Conservation (phyloP, 495 filamentous ascomycete genomes). For the Opeltia flavorubescens region DNA sequence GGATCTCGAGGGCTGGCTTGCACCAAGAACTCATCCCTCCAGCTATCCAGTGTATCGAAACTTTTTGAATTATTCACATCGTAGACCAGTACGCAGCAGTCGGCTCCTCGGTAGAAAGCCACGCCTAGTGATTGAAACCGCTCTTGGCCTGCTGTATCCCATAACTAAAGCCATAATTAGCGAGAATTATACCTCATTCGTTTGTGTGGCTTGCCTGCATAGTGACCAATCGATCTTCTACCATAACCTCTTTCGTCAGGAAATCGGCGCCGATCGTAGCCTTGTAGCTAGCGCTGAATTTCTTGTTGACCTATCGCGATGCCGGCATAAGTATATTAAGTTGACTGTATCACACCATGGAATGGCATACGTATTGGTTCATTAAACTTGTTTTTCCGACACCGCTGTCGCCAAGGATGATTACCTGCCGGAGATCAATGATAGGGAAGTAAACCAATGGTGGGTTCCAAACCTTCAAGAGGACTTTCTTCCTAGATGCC, state of each 20-base stretch:
- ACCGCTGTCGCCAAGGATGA: constrained; percentile 95
- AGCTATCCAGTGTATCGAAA: constrained; percentile 96
- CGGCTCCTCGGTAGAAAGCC: constrained; percentile 94
- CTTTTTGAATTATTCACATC: constrained; percentile 99
- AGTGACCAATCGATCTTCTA: constrained; percentile 92
- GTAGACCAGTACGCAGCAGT: constrained; percentile 97
- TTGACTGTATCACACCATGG: background rate
- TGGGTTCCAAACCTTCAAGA: constrained; percentile 62
- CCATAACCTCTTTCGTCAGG: constrained; percentile 92
- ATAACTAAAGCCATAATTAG: constrained; percentile 44
- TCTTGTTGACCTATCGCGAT: constrained; percentile 96
- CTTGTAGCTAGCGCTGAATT: constrained; percentile 99
- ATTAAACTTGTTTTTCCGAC: constrained; percentile 99
- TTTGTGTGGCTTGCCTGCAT: constrained; percentile 65
- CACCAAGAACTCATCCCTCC: constrained; percentile 97
- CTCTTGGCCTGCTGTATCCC: constrained; percentile 97
- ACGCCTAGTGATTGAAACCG: constrained; percentile 95
- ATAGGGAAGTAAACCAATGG: background rate
- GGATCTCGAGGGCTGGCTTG: constrained; percentile 93
- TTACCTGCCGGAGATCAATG: constrained; percentile 46
- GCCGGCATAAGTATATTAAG: background rate
- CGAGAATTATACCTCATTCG: background rate
- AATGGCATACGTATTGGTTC: constrained; percentile 94
- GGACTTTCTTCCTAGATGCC: constrained; percentile 92
- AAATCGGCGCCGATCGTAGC: constrained; percentile 98